These are phyloP conservation scores for Russula brevipes DNA, from an alignment of 768 basidiomycete species.

Conservation along the genomic window DNA sequence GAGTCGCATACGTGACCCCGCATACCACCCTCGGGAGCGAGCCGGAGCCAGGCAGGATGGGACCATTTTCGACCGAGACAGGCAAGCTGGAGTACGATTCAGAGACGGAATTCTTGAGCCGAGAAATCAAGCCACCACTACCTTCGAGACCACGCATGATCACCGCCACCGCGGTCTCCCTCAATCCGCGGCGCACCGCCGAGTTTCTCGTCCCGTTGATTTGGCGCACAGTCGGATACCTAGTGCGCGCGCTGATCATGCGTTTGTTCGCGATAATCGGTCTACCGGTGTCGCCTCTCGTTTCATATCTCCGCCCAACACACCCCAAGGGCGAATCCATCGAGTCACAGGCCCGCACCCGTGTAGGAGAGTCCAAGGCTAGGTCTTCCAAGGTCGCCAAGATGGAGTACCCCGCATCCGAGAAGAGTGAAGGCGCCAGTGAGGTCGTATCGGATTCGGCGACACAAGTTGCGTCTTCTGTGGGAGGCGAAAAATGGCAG, in stretches of 20 bases:
- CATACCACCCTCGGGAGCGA: constrained; percentile 26
- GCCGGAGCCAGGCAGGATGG: constrained; percentile 3
- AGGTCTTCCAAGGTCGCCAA: neutral
- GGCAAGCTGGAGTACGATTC: constrained; percentile 16
- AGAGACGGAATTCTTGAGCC: constrained; percentile 16
- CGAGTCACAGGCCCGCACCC: neutral
- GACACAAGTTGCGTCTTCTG: constrained; percentile 15
- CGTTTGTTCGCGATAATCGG: constrained; percentile 16
- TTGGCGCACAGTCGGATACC: constrained; percentile 18
- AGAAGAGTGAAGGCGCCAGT: neutral
- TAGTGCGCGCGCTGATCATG: constrained; percentile 20
- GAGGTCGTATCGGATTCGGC: constrained; percentile 15
- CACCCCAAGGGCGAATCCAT: constrained; percentile 4
- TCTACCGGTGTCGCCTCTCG: constrained; percentile 3
- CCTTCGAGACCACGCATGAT: neutral
- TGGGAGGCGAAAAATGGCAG: neutral
- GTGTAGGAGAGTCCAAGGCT: neutral
- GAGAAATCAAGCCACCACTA: constrained; percentile 13
- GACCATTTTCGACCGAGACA: constrained; percentile 1
- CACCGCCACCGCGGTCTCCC: neutral
- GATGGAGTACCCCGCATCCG: neutral
- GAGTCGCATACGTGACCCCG: constrained; percentile 35
- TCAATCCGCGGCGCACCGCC: constrained; percentile 15
- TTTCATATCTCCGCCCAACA: neutral
- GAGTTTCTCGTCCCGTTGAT: constrained; percentile 19